Percentiles rank a stretch among this genome's conserved stretches.
Evolutionary conservation across 2,329 filamentous ascomycete species (phyloP).

Genomic region (Beauveria varroae): DNA sequence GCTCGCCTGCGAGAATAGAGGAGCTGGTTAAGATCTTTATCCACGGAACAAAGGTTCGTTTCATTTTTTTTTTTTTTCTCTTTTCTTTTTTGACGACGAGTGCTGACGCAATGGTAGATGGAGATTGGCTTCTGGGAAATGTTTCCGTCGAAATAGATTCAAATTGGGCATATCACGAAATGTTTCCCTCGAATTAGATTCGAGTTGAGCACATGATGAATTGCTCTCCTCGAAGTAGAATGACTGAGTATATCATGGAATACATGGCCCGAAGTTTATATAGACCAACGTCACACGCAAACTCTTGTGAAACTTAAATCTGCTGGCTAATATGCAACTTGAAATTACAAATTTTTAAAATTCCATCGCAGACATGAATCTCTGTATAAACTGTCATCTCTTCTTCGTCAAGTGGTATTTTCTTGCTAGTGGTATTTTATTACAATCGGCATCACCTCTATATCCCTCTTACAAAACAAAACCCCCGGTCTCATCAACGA

Average conservation of each 20-base stretch:
- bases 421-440: too few species aligned
- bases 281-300: neutral
- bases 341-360: neutral
- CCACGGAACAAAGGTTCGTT: constrained; percentile 69
- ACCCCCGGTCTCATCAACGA: neutral
- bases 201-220: constrained; percentile 14
- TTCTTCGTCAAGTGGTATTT: neutral
- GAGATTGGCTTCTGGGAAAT: constrained; percentile 50
- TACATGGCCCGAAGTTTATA: neutral
- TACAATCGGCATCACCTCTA: too few species aligned
- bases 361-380: neutral
- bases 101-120: constrained; percentile 28
- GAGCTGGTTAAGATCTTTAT: constrained; percentile 80
- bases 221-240: constrained; percentile 36
- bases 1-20: constrained; percentile 69
- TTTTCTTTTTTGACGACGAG: neutral
- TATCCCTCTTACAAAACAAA: too few species aligned
- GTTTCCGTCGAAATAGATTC: constrained; percentile 31
- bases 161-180: too few species aligned
- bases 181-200: too few species aligned
- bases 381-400: neutral
- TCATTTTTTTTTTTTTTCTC: too few species aligned
- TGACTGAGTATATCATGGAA: neutral
- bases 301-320: neutral
- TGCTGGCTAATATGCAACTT: constrained; percentile 1